phyloP scores from a whole-genome alignment of 768 basidiomycete species.

The Strobilomyces dryophilus region DNA sequence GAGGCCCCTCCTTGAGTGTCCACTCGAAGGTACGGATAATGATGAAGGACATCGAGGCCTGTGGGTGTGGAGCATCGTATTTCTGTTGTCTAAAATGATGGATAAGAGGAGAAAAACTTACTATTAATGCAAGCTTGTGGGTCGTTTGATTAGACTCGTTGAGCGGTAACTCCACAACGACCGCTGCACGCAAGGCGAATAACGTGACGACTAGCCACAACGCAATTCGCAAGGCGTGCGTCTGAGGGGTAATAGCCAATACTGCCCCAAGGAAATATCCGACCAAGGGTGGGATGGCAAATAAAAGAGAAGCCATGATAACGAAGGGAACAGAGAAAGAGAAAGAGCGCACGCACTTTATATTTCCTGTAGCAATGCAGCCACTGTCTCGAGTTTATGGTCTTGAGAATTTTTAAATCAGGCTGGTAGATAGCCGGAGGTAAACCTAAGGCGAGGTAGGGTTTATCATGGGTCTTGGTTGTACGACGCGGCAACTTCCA shows the following conservation, averaged over 20 bases:
- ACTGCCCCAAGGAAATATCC: too few species aligned
- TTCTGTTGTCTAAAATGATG: neutral
- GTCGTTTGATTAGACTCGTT: neutral
- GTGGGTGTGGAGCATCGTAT: neutral
- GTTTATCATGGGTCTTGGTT: too few species aligned
- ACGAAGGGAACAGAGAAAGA: neutral
- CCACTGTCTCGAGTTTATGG: too few species aligned
- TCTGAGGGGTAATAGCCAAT: too few species aligned
- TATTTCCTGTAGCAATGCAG: neutral
- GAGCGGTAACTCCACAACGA: constrained; percentile 6
- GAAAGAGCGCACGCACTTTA: neutral
- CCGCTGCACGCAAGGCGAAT: constrained; percentile 37
- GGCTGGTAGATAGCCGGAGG: too few species aligned
- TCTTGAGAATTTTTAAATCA: too few species aligned
- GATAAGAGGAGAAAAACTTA: neutral
- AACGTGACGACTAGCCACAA: constrained; percentile 44
- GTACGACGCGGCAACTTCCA: too few species aligned
- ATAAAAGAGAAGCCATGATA: constrained; percentile 29
- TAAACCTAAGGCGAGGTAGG: too few species aligned
- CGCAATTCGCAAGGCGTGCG: too few species aligned
- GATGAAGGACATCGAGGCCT: constrained; percentile 15
- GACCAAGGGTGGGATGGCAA: constrained; percentile 39
- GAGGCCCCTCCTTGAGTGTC: constrained; percentile 1
- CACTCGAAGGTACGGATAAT: constrained; percentile 11
- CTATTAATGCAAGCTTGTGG: neutral